Percentiles rank a stretch among this genome's conserved stretches.
phyloP scores from a whole-genome alignment of 441 rosid genomes.

The Populus hybrid region DNA sequence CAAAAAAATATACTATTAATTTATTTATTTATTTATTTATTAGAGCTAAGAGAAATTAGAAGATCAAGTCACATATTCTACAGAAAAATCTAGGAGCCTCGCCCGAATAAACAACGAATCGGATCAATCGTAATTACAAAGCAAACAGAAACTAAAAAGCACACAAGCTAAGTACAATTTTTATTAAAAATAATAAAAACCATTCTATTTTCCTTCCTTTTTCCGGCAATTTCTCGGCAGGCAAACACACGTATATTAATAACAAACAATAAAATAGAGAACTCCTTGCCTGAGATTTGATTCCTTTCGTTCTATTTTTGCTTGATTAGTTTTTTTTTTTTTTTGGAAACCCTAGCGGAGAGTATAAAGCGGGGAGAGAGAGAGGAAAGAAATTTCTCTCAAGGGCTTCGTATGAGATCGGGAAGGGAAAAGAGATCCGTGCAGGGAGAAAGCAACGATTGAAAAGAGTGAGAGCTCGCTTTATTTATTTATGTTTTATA shows the following conservation, averaged over 20 bases:
- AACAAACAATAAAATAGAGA: not conserved
- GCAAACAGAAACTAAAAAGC: not conserved
- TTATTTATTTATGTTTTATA: not conserved
- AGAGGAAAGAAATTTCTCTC: constrained; percentile 7
- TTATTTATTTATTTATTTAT: no score
- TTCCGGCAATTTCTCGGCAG: not conserved
- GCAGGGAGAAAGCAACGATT: constrained; percentile 14
- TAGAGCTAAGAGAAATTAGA: not conserved
- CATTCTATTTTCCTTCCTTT: not conserved
- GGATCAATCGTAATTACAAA: not conserved
- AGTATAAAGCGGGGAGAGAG: not conserved
- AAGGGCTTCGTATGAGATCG: constrained; percentile 20
- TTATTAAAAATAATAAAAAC: not conserved
- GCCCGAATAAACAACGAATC: not conserved
- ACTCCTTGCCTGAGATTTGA: constrained; percentile 32
- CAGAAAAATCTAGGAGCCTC: not conserved
- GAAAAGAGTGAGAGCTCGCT: constrained; percentile 1
- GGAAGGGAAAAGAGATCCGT: constrained; percentile 15
- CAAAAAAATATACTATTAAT: not conserved
- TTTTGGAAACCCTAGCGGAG: constrained; percentile 40
- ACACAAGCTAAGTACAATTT: not conserved
- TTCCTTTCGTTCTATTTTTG: not conserved
- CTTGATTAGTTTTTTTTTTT: not conserved
- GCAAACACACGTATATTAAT: constrained; percentile 4
- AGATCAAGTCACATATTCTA: not conserved